Conservation (phyloP, 2,329 filamentous ascomycete species). For the Xylariales sp. region DNA sequence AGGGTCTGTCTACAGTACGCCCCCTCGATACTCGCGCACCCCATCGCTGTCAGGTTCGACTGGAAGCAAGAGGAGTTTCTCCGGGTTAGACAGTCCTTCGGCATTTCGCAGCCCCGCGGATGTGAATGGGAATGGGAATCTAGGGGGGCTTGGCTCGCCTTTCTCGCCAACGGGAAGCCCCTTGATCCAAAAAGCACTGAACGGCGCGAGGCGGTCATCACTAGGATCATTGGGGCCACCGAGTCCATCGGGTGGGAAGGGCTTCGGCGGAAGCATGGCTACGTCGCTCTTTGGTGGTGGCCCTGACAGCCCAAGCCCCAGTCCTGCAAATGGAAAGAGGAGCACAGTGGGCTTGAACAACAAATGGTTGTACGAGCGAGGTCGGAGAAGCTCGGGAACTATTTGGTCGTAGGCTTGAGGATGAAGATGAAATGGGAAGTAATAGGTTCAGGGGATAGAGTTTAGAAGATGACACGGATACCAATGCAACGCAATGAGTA, state of each 20-base stretch:
- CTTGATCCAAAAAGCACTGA: conserved; percentile 64
- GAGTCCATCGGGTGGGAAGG: conserved; percentile 57
- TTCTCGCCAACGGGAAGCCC: conserved; percentile 43
- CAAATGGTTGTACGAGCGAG: conserved; percentile 92
- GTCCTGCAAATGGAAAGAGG: conserved; percentile 55
- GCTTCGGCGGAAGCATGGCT: conserved; percentile 43
- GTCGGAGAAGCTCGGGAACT: conserved; percentile 50
- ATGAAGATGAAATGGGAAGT: background rate
- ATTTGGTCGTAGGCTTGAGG: conserved; percentile 25
- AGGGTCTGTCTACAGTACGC: conserved; percentile 72
- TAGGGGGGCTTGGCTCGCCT: conserved; percentile 35
- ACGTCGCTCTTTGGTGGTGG: conserved; percentile 48
- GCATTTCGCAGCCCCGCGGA: conserved; percentile 23
- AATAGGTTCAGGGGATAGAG: background rate
- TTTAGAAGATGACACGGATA: no score
- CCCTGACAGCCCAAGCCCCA: conserved; percentile 66
- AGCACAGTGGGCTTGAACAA: conserved; percentile 78
- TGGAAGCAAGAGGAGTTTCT: conserved; percentile 52
- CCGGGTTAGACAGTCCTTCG: conserved; percentile 49
- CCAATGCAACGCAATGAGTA: no score
- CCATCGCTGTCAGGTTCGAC: conserved; percentile 60
- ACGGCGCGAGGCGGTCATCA: conserved; percentile 54
- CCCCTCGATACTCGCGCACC: conserved; percentile 79
- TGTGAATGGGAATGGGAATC: conserved; percentile 28
- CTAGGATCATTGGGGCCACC: conserved; percentile 52